Conservation (phyloP, 306 rosid species). For the Trifolium subterraneum region DNA sequence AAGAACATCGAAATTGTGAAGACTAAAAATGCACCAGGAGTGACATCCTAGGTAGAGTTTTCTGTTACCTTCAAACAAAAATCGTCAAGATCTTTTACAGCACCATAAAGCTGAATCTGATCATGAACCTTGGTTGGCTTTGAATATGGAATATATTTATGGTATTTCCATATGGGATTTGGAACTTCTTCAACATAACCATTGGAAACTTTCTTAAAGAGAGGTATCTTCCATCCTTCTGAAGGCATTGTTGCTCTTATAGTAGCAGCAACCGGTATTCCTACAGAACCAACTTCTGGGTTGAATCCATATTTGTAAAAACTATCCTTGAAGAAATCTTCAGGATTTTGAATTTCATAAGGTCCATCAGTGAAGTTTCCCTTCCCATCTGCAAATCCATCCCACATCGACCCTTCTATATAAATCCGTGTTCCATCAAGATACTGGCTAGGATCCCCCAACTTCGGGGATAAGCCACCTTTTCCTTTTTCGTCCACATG, state of each 20-base stretch:
- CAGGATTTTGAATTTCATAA: constrained; percentile 89
- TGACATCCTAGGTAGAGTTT: constrained; percentile 16
- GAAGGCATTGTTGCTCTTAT: constrained; percentile 92
- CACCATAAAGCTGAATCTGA: constrained; percentile 83
- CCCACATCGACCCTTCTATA: constrained; percentile 88
- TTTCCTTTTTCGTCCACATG: constrained; percentile 45
- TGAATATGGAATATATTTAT: constrained; percentile 88
- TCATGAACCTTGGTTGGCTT: constrained; percentile 76
- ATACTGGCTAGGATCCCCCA: constrained; percentile 81
- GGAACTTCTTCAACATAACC: constrained; percentile 86
- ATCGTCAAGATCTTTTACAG: constrained; percentile 82
- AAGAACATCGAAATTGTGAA: neutral
- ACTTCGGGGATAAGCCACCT: constrained; percentile 35
- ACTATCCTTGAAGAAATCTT: constrained; percentile 71
- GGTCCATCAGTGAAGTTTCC: constrained; percentile 92
- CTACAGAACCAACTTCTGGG: constrained; percentile 96
- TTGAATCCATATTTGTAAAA: constrained; percentile 78
- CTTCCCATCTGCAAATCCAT: constrained; percentile 89
- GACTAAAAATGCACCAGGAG: constrained; percentile 32
- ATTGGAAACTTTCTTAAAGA: constrained; percentile 64
- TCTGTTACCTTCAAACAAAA: constrained; percentile 81
- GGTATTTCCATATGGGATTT: constrained; percentile 96
- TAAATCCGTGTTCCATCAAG: constrained; percentile 92
- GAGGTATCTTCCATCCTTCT: constrained; percentile 92
- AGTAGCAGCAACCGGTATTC: constrained; percentile 95